Evolutionary conservation across 768 basidiomycete genomes (phyloP).

Genomic region (Boletales sp.): DNA sequence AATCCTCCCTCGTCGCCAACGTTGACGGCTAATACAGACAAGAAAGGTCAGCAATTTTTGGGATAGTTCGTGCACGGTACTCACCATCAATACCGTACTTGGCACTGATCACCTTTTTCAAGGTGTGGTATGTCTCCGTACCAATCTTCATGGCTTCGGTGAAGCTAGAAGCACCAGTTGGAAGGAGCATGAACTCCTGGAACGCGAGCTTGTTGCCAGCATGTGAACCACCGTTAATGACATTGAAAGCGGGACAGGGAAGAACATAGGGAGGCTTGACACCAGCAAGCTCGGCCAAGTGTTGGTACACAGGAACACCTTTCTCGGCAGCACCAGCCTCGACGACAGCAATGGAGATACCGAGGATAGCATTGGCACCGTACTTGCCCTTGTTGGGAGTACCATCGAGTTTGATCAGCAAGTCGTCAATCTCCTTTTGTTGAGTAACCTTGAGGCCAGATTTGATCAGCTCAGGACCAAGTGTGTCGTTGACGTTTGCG

Average conservation of each 20-base stretch:
- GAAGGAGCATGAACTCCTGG: slow-evolving; percentile 99
- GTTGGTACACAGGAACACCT: slow-evolving; percentile 91
- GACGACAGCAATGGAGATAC: slow-evolving; percentile 93
- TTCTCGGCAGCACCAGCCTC: slow-evolving; percentile 95
- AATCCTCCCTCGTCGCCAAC: slow-evolving; percentile 99
- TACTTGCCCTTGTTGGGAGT: slow-evolving; percentile 99
- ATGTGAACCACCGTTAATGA: slow-evolving; percentile 99
- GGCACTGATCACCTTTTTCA: slow-evolving; percentile 98
- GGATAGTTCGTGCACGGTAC: slow-evolving; percentile 20
- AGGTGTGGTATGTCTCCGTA: slow-evolving; percentile 94
- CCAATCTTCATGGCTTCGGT: slow-evolving; percentile 99
- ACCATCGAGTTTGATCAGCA: slow-evolving; percentile 97
- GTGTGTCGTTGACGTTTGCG: slow-evolving; percentile 85
- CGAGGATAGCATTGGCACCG: slow-evolving; percentile 98
- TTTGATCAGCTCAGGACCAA: slow-evolving; percentile 86
- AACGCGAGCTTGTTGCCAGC: slow-evolving; percentile 99
- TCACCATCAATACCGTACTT: slow-evolving; percentile 98
- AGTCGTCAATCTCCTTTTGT: slow-evolving; percentile 95
- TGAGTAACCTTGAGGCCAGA: slow-evolving; percentile 78
- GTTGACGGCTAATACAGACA: slow-evolving; percentile 71
- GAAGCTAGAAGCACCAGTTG: slow-evolving; percentile 88
- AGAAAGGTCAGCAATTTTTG: background rate
- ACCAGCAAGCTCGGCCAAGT: slow-evolving; percentile 94
- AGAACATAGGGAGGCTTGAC: slow-evolving; percentile 92
- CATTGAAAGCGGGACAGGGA: slow-evolving; percentile 94